Evolutionary conservation across 176 grass and related monocot species (phyloP), one percentile per base, ranked within the genome.

Genomic region (Leersia perrieri): DNA sequence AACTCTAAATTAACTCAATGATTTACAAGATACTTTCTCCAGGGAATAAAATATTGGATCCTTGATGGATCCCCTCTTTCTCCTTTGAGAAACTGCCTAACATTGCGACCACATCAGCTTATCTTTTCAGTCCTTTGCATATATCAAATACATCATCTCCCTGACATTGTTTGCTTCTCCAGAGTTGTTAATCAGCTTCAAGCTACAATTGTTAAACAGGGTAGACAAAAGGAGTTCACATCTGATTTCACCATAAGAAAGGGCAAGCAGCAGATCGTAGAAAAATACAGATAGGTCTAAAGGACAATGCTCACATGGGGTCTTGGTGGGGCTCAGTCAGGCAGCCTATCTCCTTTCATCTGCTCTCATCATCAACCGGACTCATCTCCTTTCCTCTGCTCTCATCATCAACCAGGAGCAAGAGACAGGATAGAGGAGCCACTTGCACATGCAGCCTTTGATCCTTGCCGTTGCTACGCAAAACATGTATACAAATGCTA

Each of bases 301-400:
- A 12, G 78, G 63, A 63, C 71, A 81, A 47, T 79, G 44, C 67
- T 83, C 80, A 83, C 80, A 79, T 79, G 80, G 33, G 20, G 26
- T 81, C 5, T 71, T 15, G 23, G 60, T 83, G 86, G 60, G 68
- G 44, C 80, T 66, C 49, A 81, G n/a, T n/a, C n/a, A n/a, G n/a
- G n/a, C n/a, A n/a, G 35, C 82, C 45, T 49, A 69, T 26, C 70
- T 81, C 26, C 72, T 38, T 35, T 45, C 20, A 32, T 66, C 35
- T 60, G 72, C 23, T 40, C 42, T 40, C 49, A 67, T 83, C 61
- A 57, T 83, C 81, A 36, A 53, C 49, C 49, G 22, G 49, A n/a
- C n/a, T 38, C 5, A 29, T 35, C 47, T 74, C 72, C 13, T 75
- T 60, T 77, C 74, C 55, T n/a, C 58, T 82, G 78, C 36, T 61